These are phyloP conservation scores for Leccinum angustisporum DNA, from an alignment of 1,284 basidiomycete species.

Conservation along the genomic window DNA sequence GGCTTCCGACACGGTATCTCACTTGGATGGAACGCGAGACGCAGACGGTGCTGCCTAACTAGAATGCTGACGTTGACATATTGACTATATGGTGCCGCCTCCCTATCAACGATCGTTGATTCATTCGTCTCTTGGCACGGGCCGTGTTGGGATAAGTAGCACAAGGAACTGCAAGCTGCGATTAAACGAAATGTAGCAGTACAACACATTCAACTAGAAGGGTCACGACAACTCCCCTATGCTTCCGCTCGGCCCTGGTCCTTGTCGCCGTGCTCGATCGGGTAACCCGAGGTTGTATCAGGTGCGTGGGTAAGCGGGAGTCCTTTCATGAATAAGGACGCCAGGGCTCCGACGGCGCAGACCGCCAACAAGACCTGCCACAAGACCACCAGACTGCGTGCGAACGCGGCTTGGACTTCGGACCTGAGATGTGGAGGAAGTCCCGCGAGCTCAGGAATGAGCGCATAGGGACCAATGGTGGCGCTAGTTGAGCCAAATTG, in stretches of 20 bases:
- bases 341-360: conserved; percentile 9
- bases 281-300: conserved; percentile 4
- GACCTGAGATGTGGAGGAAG: conserved; percentile 1
- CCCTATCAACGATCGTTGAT: neutral
- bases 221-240: neutral
- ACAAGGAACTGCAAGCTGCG: neutral
- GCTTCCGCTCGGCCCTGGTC: neutral
- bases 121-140: neutral
- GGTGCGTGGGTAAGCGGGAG: conserved; percentile 8
- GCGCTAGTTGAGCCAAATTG: conserved; percentile 1
- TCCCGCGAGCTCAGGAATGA: conserved; percentile 16
- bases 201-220: neutral
- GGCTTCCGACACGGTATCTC: conserved; percentile 66
- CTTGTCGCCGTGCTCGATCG: neutral
- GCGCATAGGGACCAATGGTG: conserved; percentile 9
- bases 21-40: conserved; percentile 35
- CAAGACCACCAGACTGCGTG: conserved; percentile 9
- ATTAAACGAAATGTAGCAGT: neutral
- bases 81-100: neutral
- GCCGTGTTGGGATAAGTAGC: neutral
- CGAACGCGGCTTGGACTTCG: conserved; percentile 17
- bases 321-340: conserved; percentile 18
- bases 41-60: neutral
- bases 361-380: conserved; percentile 17
- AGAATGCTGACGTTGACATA: neutral